A percentile compares a stretch with the other conserved stretches of the same genome.
These are phyloP conservation scores for Xylariomycetidae sp. DNA, from an alignment of 2,329 filamentous ascomycete genomes.

Conservation along the genomic window DNA sequence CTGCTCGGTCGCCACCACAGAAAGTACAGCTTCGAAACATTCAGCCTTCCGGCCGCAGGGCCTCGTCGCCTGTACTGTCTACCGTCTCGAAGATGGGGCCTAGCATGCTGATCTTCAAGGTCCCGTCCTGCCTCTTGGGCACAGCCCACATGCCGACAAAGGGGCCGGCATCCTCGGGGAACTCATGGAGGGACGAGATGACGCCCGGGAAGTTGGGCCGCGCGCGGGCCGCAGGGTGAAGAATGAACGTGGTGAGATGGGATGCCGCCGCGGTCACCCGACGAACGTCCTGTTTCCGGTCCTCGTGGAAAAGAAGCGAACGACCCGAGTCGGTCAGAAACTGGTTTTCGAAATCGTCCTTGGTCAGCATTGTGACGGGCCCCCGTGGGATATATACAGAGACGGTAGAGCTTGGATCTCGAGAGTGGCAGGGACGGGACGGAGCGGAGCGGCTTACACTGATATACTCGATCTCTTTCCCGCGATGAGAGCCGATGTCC, in stretches of 20 bases:
- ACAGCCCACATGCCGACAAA: slow-evolving; percentile 12
- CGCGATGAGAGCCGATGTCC: slow-evolving; percentile 8
- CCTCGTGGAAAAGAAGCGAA: slow-evolving; percentile 5
- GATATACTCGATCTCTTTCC: slow-evolving; percentile 10
- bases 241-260: slow-evolving; percentile 3
- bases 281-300: not conserved
- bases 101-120: slow-evolving; percentile 7
- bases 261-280: not conserved
- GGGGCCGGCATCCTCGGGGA: slow-evolving; percentile 1
- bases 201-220: not conserved
- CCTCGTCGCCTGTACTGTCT: too few relatives aligned
- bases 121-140: slow-evolving; percentile 4
- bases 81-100: slow-evolving; percentile 11
- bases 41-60: too few relatives aligned
- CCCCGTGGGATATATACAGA: not conserved
- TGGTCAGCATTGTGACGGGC: not conserved
- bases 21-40: too few relatives aligned
- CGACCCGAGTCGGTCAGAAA: slow-evolving; percentile 8
- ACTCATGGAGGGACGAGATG: not conserved
- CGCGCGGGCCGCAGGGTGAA: slow-evolving; percentile 2
- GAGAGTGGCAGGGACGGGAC: not conserved
- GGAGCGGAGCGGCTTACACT: slow-evolving; percentile 5
- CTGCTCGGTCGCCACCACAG: too few relatives aligned
- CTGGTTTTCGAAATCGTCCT: slow-evolving; percentile 1
- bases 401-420: not conserved